These are phyloP conservation scores for Psilocybe mexicana DNA, from an alignment of 1,284 basidiomycete genomes.

Conservation along the genomic window DNA sequence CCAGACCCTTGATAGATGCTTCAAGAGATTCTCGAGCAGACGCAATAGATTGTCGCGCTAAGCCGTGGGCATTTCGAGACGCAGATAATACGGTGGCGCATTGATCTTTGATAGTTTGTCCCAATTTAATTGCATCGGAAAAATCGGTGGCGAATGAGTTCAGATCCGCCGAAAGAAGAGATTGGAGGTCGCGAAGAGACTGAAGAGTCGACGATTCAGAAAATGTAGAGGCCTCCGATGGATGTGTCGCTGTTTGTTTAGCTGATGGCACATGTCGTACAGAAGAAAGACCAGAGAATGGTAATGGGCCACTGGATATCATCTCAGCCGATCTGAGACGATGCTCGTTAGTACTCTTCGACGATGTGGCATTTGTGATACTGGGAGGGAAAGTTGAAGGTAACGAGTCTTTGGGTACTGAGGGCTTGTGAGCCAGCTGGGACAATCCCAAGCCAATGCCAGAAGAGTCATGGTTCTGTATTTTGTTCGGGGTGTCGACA, in stretches of 20 bases:
- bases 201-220: conserved; percentile 5
- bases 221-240: background rate
- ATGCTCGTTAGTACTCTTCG: background rate
- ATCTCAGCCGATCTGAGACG: background rate
- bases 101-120: conserved; percentile 14
- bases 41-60: conserved; percentile 20
- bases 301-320: background rate
- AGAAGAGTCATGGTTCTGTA: too few relatives aligned
- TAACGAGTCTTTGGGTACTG: background rate
- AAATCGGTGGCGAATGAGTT: conserved; percentile 15
- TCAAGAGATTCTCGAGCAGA: conserved; percentile 20
- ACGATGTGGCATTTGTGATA: background rate
- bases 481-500: background rate
- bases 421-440: background rate
- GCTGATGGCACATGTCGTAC: background rate
- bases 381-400: background rate
- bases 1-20: conserved; percentile 20
- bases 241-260: background rate
- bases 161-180: conserved; percentile 19
- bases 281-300: background rate
- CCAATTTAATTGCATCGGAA: conserved; percentile 15
- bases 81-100: conserved; percentile 3
- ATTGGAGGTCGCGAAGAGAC: conserved; percentile 22
- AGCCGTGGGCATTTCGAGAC: conserved; percentile 18
- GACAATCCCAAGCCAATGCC: too few relatives aligned